These are phyloP conservation scores for Drechslerella coelobrocha DNA, from an alignment of 2,329 filamentous ascomycete genomes.

Conservation along the genomic window DNA sequence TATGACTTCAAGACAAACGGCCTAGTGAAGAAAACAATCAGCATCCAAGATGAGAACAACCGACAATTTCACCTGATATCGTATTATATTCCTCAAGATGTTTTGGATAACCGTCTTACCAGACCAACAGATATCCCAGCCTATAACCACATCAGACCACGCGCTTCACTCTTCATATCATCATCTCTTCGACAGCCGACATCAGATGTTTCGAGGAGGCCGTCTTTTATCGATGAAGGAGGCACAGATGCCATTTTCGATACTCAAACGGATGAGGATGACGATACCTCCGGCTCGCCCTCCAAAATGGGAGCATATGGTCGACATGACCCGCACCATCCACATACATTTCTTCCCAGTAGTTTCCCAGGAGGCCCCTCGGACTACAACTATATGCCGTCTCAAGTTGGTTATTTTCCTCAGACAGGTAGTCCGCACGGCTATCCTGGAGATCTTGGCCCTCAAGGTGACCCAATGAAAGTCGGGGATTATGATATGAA, in stretches of 20 bases:
- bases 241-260: conserved; percentile 40
- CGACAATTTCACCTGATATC: conserved; percentile 80
- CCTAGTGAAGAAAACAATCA: conserved; percentile 91
- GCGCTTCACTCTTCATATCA: conserved; percentile 38
- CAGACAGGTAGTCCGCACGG: conserved; percentile 41
- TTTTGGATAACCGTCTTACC: conserved; percentile 67
- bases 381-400: conserved; percentile 43
- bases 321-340: conserved; percentile 44
- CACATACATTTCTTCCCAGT: conserved; percentile 42
- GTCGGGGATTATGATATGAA: conserved; percentile 40
- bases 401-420: conserved; percentile 41
- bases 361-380: conserved; percentile 43
- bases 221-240: conserved; percentile 47
- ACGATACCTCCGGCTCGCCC: conserved; percentile 25
- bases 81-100: conserved; percentile 84
- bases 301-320: conserved; percentile 39
- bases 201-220: conserved; percentile 43
- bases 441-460: conserved; percentile 26
- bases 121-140: conserved; percentile 65
- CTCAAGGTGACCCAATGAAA: conserved; percentile 35
- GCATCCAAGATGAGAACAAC: conserved; percentile 74
- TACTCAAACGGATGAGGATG: conserved; percentile 44
- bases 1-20: conserved; percentile 85
- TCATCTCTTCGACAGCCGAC: conserved; percentile 46
- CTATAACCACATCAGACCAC: conserved; percentile 31